Evolutionary conservation across 257 asterid species (phyloP), one percentile per base, ranked within the genome.

Genomic region (Rubia yunnanensis): DNA sequence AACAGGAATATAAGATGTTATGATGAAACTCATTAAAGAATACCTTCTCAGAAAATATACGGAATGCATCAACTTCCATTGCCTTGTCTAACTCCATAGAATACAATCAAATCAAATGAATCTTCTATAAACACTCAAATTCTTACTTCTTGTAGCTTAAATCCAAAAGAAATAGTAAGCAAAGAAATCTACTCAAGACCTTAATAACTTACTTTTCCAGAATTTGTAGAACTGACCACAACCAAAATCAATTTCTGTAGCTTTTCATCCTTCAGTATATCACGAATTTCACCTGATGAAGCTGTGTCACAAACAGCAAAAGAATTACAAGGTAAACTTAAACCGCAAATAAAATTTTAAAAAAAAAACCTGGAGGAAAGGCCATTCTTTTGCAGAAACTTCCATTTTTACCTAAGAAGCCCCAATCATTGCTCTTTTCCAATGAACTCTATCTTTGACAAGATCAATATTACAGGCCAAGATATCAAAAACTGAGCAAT

Each of bases 1-100:
- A 48, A 48, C 7, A 5, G 11, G 6, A 13, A n/a, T 18, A 6
- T 10, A 39, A 63, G 31, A 18, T 64, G 30, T 36, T 18, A 1
- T 15, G 30, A 48, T 5, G 44, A n/a, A 44, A 17, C 28, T 38
- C 10, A 1, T 7, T 5, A 4, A 7, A 22, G n/a, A 17, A 48
- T 75, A 87, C 95, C 95, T 87, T 84, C 52, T 84, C 82, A 24
- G 87, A 73, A 48, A 87, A 68, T 58, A 76, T 38, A 24, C 86
- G 86, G 56, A 87, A 87, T 7, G 80, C 70, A 20, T 83, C 89
- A 24, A 70, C 78, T 55, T 75, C 78, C 94, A 86, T 86, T 77
- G 86, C 88, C 70, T 74, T 84, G 54, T 70, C 82, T 18, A 86
- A 84, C 70, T 81, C 90, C 90, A 83, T n/a, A 50, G 28, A 30